Conservation (phyloP, 2,329 filamentous ascomycete genomes). For the Bertia moriformis region DNA sequence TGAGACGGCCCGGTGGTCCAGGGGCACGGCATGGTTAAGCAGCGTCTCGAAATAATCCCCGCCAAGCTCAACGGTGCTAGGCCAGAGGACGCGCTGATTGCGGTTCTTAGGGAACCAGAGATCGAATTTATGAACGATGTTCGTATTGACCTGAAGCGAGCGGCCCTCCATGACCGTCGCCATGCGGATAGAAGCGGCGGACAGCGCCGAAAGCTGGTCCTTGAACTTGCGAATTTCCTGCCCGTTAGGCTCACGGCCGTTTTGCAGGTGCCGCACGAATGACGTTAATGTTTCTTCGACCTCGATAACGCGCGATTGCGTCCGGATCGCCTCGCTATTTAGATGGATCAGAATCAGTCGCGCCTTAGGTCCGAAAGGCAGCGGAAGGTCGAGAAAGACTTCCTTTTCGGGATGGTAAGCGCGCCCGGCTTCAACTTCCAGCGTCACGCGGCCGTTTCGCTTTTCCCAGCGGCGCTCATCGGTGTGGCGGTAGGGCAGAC, state of each 20-base stretch:
- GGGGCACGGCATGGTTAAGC: neutral
- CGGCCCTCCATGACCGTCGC: neutral
- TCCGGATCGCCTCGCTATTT: neutral
- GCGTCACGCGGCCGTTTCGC: neutral
- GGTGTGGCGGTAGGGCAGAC: neutral
- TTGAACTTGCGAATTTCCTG: neutral
- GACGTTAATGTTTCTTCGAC: neutral
- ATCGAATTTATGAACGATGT: neutral
- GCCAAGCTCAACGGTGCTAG: neutral
- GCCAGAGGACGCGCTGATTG: neutral
- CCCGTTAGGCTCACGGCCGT: neutral
- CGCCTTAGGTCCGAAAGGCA: neutral
- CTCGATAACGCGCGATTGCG: neutral
- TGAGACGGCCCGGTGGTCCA: neutral
- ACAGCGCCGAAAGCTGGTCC: neutral
- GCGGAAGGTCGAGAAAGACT: neutral
- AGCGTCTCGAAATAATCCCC: neutral
- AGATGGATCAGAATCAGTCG: neutral
- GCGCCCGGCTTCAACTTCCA: neutral
- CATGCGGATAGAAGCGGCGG: neutral
- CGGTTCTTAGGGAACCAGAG: neutral
- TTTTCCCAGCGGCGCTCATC: neutral
- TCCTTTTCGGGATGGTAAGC: neutral
- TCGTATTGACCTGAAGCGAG: neutral
- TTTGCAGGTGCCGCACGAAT: neutral